Conservation (phyloP, 495 filamentous ascomycete genomes). For the Penicillium crystallinum region DNA sequence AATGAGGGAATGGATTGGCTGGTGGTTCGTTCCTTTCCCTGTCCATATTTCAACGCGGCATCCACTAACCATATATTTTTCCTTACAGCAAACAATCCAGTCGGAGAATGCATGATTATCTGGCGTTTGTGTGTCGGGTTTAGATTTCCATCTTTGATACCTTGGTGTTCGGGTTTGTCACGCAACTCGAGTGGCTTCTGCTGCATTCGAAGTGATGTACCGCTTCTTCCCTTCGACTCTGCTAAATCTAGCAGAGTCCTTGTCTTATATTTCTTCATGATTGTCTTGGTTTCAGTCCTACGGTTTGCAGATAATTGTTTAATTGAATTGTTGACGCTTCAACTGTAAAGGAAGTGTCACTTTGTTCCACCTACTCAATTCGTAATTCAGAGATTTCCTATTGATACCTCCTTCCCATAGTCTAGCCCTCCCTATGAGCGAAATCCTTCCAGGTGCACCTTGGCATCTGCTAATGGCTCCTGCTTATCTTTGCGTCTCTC, state of each 20-base stretch:
- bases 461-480: neutral
- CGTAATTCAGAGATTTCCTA: neutral
- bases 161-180: constrained; percentile 15
- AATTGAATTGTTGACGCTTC: constrained; percentile 25
- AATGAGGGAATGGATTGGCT: constrained; percentile 99
- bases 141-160: constrained; percentile 36
- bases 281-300: constrained; percentile 15
- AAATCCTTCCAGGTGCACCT: neutral
- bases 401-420: neutral
- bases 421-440: neutral
- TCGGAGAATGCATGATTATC: constrained; percentile 42
- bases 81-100: constrained; percentile 42
- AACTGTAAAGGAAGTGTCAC: neutral
- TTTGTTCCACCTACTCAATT: neutral
- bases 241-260: constrained; percentile 19
- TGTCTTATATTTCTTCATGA: constrained; percentile 41
- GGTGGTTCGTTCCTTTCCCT: constrained; percentile 60
- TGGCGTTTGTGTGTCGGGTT: constrained; percentile 29
- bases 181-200: constrained; percentile 15
- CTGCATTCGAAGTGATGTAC: constrained; percentile 20
- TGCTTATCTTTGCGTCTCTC: constrained; percentile 5
- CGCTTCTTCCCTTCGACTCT: constrained; percentile 25
- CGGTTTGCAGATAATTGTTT: constrained; percentile 37
- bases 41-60: neutral
- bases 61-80: constrained; percentile 10